A percentile compares a stretch with the other conserved stretches of the same genome.
These are phyloP conservation scores for Kingdonia uniflora DNA, from an alignment of 164 flowering plant species.

Conservation along the genomic window DNA sequence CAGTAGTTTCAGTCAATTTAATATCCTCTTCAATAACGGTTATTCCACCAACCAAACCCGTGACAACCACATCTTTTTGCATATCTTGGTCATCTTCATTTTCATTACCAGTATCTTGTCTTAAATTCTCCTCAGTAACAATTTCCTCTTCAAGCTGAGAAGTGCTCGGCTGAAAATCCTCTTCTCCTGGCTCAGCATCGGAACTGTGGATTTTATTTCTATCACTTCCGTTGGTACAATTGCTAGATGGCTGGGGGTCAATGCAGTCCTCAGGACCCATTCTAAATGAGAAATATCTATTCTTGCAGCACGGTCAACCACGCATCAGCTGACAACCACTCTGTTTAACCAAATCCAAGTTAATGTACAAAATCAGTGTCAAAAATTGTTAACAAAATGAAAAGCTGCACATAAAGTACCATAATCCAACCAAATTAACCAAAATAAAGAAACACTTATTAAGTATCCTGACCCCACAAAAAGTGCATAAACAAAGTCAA, in stretches of 20 bases:
- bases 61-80: constrained; percentile 15
- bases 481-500: no score
- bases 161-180: constrained; percentile 13
- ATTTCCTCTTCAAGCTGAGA: constrained; percentile 15
- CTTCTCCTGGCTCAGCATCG: constrained; percentile 13
- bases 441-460: no score
- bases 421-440: no score
- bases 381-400: no score
- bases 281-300: constrained; percentile 2
- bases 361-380: no score
- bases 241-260: constrained; percentile 18
- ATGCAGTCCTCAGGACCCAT: constrained; percentile 48
- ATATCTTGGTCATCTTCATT: constrained; percentile 12
- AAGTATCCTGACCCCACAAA: no score
- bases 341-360: background rate
- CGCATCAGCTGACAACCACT: background rate
- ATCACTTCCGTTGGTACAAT: constrained; percentile 21
- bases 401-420: no score
- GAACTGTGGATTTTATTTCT: constrained; percentile 13
- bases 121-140: constrained; percentile 14
- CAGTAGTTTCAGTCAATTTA: constrained; percentile 22
- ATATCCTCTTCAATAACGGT: constrained; percentile 14
- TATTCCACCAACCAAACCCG: constrained; percentile 13
- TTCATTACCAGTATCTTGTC: constrained; percentile 6
- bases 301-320: constrained; percentile 5